Conservation (phyloP, 179 eudicot genomes). For the Beta macrorhiza region DNA sequence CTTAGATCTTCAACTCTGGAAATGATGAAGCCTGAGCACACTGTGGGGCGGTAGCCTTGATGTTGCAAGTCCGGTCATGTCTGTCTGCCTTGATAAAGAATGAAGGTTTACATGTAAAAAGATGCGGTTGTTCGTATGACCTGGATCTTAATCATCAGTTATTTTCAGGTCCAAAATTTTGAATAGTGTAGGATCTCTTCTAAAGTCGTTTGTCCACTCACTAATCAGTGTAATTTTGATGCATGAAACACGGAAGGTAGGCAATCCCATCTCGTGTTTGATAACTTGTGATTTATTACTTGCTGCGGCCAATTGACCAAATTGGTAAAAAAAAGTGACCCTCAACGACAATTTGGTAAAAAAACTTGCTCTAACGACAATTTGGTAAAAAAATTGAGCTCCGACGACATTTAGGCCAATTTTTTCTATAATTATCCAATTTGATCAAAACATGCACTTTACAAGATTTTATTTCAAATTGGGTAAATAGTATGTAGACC, state of each 20-base stretch:
- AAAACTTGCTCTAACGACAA: too few species aligned
- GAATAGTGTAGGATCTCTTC: neutral
- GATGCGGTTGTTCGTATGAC: neutral
- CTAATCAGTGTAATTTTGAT: neutral
- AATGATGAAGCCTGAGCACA: conserved; percentile 5
- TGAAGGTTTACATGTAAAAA: neutral
- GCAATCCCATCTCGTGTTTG: too few species aligned
- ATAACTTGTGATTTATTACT: too few species aligned
- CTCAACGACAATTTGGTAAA: too few species aligned
- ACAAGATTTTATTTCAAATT: too few species aligned
- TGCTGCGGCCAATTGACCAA: too few species aligned
- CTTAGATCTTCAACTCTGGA: conserved; percentile 5
- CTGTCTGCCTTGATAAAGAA: neutral
- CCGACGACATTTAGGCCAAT: too few species aligned
- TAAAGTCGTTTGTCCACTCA: neutral
- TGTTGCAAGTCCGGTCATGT: neutral
- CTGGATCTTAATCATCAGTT: neutral
- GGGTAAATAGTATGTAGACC: too few species aligned
- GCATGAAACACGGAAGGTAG: neutral
- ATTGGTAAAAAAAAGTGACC: too few species aligned
- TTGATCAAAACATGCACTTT: too few species aligned
- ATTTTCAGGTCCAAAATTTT: neutral
- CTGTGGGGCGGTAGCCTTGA: neutral
- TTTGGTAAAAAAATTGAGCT: too few species aligned
- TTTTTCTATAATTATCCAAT: too few species aligned